Percentiles rank a stretch among this genome's conserved stretches.
Conservation (phyloP, 1,139 yeast species). For the Wickerhamomyces sp. region DNA sequence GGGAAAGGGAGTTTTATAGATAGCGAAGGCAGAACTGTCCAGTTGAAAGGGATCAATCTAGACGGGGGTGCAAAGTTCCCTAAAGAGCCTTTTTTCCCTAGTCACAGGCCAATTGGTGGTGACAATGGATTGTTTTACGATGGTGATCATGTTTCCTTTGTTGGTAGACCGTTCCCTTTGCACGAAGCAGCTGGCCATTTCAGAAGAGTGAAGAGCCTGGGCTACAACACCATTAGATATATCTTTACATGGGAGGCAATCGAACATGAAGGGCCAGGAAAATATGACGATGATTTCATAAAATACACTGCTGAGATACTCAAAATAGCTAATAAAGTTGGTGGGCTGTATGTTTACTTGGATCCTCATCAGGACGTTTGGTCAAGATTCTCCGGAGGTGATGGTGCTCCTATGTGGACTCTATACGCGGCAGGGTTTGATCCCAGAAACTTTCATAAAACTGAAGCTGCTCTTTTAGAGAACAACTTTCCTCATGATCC, state of each 20-base stretch:
- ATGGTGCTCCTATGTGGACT: slow-evolving; percentile 96
- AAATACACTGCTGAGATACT: slow-evolving; percentile 64
- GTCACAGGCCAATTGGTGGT: slow-evolving; percentile 42
- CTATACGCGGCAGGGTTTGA: slow-evolving; percentile 90
- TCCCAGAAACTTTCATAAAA: slow-evolving; percentile 58
- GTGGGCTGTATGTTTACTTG: slow-evolving; percentile 75
- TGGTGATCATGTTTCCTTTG: slow-evolving; percentile 72
- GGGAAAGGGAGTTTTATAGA: slow-evolving; percentile 56
- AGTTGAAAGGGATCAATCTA: slow-evolving; percentile 76
- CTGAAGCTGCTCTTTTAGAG: slow-evolving; percentile 77
- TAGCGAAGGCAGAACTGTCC: slow-evolving; percentile 49
- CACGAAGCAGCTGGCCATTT: slow-evolving; percentile 70
- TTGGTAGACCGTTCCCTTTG: slow-evolving; percentile 75
- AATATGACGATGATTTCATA: slow-evolving; percentile 72
- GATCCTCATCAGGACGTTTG: slow-evolving; percentile 96
- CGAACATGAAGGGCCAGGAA: slow-evolving; percentile 85
- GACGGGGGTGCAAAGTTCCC: slow-evolving; percentile 80
- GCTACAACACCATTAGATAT: slow-evolving; percentile 74
- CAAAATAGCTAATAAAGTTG: slow-evolving; percentile 50
- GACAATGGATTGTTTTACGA: slow-evolving; percentile 48
- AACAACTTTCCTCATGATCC: slow-evolving; percentile 36
- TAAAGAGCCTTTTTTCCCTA: slow-evolving; percentile 46
- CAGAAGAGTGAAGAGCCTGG: slow-evolving; percentile 68
- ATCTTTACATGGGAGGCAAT: slow-evolving; percentile 89
- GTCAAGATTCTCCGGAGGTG: slow-evolving; percentile 90